phyloP scores from a whole-genome alignment of 2,329 filamentous ascomycete genomes.

The Ophiostoma himal-ulmi region DNA sequence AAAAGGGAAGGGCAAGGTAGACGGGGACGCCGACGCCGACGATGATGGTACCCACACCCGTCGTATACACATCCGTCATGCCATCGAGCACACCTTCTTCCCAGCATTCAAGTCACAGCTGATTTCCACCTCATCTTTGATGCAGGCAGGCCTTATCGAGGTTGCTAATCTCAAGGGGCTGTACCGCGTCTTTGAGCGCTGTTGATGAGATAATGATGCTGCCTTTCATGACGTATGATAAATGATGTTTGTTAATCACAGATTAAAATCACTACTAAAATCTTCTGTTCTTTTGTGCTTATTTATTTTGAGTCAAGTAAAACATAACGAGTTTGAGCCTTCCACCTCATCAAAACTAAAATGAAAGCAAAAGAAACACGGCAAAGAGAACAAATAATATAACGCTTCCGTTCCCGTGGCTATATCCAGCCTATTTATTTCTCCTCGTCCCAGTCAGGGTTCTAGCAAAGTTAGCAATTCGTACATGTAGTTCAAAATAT shows the following conservation, averaged over 20 bases:
- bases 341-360: background rate
- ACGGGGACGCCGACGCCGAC: conserved; percentile 24
- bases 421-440: conserved; percentile 35
- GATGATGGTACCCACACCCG: conserved; percentile 51
- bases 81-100: conserved; percentile 81
- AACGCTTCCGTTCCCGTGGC: conserved; percentile 10
- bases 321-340: background rate
- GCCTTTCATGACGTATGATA: background rate
- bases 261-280: too few relatives aligned
- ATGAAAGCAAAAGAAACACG: conserved; percentile 18
- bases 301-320: conserved; percentile 8
- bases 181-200: conserved; percentile 92
- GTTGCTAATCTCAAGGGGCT: conserved; percentile 87
- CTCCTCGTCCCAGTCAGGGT: conserved; percentile 50
- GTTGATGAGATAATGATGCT: conserved; percentile 42
- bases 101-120: conserved; percentile 79
- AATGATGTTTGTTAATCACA: too few relatives aligned
- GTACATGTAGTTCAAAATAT: background rate
- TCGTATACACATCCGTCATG: conserved; percentile 63
- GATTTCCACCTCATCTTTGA: conserved; percentile 71
- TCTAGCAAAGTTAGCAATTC: conserved; percentile 34
- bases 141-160: conserved; percentile 71
- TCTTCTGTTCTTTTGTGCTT: background rate
- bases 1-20: conserved; percentile 20
- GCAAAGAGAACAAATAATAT: conserved; percentile 18